Base-by-base conservation (phyloP, 768 basidiomycete species). In the Rhodotorula diobovata region DNA sequence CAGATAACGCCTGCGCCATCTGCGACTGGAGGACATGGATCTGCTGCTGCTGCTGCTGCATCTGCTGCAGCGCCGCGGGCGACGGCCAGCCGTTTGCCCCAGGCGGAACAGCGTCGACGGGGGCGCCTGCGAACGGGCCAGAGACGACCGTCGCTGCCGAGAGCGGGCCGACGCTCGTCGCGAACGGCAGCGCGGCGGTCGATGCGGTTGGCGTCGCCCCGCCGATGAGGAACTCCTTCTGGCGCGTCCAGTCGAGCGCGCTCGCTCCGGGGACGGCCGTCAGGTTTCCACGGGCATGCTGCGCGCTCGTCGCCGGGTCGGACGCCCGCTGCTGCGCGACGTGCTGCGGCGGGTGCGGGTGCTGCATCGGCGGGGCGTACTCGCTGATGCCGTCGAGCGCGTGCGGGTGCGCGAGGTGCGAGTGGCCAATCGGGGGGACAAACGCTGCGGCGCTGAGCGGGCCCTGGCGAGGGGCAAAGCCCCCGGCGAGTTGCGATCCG, bases 361-460 rank as follows among this genome's bases (percentile, higher is more conserved):
- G 34, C 28, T 30, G 50, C 39, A 28, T 35, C 48, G 32, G 41
- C 41, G 43, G 55, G 39, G 30, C 65, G 61, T 70, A n/a, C 66
- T 75, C 64, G 46, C 70, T 68, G 62, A 64, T 65, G 23, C 67
- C 63, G 58, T 62, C 66, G 32, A 64, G 63, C 34, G 35, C 61
- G 39, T 39, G 57, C 50, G 65, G 63, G 46, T 14, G 37, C 12
- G 57, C 58, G 10, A 63, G 55, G 45, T 77, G 72, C 60, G 76
- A 81, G 76, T 84, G 84, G 0, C 81, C 82, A 71, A 83, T 83
- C 46, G 81, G 80, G 21, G 81, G 82, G 11, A 83, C 82, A 76
- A 82, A 86, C 2, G 83, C 82, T 0, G 84, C 81, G 21, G 84
- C 82, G 75, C 84, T 83, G 59, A 81, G 84, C n/a, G 87, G 85